A percentile compares a stretch with the other conserved stretches of the same genome.
These are phyloP conservation scores for Citrus trifoliata DNA, from an alignment of 345 rosid genomes.

Conservation along the genomic window DNA sequence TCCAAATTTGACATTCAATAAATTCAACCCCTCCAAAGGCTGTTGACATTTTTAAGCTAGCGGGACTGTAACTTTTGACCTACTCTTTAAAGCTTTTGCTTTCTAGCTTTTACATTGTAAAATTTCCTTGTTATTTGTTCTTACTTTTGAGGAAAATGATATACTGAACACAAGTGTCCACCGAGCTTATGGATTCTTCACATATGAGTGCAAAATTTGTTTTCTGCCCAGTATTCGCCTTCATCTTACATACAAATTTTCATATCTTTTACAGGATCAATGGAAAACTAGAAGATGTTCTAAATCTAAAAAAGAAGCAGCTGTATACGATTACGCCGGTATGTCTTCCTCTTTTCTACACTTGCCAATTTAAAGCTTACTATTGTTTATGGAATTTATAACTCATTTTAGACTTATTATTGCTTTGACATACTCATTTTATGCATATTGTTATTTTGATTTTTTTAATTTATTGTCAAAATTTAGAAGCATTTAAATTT, in stretches of 20 bases:
- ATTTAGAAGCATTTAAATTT: too few species aligned
- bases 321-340: conserved; percentile 91
- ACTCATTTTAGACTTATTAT: too few species aligned
- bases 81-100: too few species aligned
- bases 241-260: neutral
- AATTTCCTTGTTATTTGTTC: too few species aligned
- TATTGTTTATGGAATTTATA: too few species aligned
- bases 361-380: neutral
- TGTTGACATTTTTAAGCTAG: neutral
- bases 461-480: too few species aligned
- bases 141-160: too few species aligned
- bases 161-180: too few species aligned
- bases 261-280: conserved; percentile 52
- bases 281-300: conserved; percentile 93
- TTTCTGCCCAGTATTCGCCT: neutral
- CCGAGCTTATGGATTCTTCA: too few species aligned
- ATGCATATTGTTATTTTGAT: too few species aligned
- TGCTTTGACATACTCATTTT: too few species aligned
- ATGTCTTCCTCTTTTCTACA: conserved; percentile 19
- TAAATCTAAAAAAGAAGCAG: conserved; percentile 94
- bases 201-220: neutral
- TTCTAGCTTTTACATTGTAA: too few species aligned
- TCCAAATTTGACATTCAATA: neutral
- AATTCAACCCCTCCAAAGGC: neutral
- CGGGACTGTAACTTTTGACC: neutral